Percentiles rank a stretch among this genome's conserved stretches.
Evolutionary conservation across 2,329 filamentous ascomycete species (phyloP).

Genomic region (Cyphellophora europaea): DNA sequence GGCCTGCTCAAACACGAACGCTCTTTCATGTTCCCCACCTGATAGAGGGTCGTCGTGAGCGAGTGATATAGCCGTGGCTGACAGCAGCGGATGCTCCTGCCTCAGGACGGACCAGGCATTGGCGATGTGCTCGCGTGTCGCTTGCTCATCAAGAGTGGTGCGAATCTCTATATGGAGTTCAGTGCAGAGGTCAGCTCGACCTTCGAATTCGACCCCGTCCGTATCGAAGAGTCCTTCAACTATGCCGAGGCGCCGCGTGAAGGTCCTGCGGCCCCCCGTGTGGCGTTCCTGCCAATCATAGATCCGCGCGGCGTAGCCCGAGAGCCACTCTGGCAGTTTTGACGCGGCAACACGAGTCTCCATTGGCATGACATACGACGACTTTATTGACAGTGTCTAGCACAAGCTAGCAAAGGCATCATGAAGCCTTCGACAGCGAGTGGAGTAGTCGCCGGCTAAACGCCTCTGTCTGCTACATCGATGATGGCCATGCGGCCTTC

Average conservation of each 20-base stretch:
- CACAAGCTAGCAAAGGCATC: too few species aligned
- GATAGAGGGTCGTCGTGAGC: neutral
- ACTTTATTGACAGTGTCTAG: too few species aligned
- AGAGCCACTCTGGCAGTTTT: neutral
- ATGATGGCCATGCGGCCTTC: too few species aligned
- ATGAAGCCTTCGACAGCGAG: too few species aligned
- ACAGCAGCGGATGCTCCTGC: slow-evolving; percentile 14
- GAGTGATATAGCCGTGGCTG: slow-evolving; percentile 4
- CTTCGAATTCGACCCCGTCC: slow-evolving; percentile 15
- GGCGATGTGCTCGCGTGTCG: slow-evolving; percentile 9
- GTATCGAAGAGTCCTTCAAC: slow-evolving; percentile 15
- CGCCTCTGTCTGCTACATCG: too few species aligned
- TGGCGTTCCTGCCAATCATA: neutral
- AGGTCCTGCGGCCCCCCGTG: neutral
- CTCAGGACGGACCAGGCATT: slow-evolving; percentile 13
- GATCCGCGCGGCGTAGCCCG: neutral
- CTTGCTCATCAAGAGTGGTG: slow-evolving; percentile 3
- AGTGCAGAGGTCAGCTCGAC: slow-evolving; percentile 14
- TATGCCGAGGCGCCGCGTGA: slow-evolving; percentile 11
- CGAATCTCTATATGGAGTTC: slow-evolving; percentile 11
- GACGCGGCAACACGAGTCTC: too few species aligned
- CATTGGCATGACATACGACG: too few species aligned
- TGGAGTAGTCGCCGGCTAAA: too few species aligned
- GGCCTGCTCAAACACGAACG: slow-evolving; percentile 11
- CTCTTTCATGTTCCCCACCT: slow-evolving; percentile 7